Evolutionary conservation across 768 basidiomycete genomes (phyloP), one percentile per base, ranked within the genome.

Genomic region (Omphalotus guepiniiformis): DNA sequence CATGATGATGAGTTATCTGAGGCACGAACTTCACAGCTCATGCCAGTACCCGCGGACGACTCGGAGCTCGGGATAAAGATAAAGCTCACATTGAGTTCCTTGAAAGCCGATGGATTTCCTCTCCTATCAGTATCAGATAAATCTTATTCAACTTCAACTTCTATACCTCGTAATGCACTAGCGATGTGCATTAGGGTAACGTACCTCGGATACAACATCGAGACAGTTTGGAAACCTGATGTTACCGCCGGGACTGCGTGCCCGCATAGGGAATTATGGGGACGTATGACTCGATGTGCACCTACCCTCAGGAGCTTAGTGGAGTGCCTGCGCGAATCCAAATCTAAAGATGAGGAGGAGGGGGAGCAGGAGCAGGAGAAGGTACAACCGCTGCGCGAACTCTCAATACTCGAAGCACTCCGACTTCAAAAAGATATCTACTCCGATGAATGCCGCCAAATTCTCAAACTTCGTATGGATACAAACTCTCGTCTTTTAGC

Each of bases 171-270:
- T 15, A 49, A 49, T 16, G 51, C 54, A 2, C 19, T 55, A 16
- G 49, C 51, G 11, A 49, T 50, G n/a, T 42, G 48, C 18, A 36
- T 57, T 38, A 37, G 48, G 22, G 52, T 50, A 3, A 32, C 29
- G 9, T 41, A 35, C 27, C 44, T 45, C 3, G 49, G 52, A 16
- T 48, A 54, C 4, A 42, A 52, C 32, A 29, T 55, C 16, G 51
- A 55, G 30, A 53, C 56, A 5, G 39, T 53, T 34, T 57, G 56
- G 56, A 55, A 44, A 41, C 56, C 54, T 12, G 36, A 55, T 23
- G 49, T 57, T 4, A 30, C 34, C 4, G 41, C 19, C n/a, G 56
- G 56, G 12, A 27, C 40, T 27, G 48, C 56, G 9, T 57, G 56
- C 42, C 38, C 50, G 25, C 56, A 55, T 44, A 49, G 34, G 15